These are phyloP conservation scores for Penicillium palitans DNA, from an alignment of 2,329 filamentous ascomycete species.

Conservation along the genomic window DNA sequence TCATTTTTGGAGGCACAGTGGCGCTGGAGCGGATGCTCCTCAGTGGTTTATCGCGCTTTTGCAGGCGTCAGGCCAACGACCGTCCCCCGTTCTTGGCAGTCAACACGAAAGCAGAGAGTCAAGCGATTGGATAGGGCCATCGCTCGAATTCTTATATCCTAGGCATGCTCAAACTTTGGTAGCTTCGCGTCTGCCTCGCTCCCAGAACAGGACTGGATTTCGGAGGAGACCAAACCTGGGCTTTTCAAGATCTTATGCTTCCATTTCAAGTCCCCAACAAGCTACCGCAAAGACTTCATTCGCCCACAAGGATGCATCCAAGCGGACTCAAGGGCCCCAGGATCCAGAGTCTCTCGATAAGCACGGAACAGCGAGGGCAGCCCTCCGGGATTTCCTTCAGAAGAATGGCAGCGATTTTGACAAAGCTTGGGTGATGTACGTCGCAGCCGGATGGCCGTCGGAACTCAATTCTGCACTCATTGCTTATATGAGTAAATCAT, in stretches of 20 bases:
- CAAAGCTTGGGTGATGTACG: conserved; percentile 47
- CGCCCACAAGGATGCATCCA: not conserved
- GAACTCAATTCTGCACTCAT: conserved; percentile 34
- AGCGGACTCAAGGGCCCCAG: not conserved
- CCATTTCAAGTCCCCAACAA: conserved; percentile 19
- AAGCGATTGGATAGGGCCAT: conserved; percentile 25
- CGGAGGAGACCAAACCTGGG: conserved; percentile 27
- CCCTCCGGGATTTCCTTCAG: conserved; percentile 22
- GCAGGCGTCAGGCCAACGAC: conserved; percentile 21
- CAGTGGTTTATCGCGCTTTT: conserved; percentile 38
- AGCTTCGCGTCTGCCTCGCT: conserved; percentile 25
- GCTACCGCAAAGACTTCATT: not conserved
- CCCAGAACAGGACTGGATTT: conserved; percentile 24
- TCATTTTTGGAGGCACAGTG: conserved; percentile 39
- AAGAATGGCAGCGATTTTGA: conserved; percentile 31
- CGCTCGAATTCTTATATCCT: conserved; percentile 47
- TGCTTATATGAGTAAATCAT: conserved; percentile 43
- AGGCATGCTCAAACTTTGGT: conserved; percentile 28
- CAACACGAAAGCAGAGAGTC: conserved; percentile 12
- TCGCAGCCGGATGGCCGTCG: conserved; percentile 30
- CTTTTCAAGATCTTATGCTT: conserved; percentile 30
- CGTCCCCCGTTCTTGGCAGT: conserved; percentile 18
- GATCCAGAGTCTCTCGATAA: not conserved
- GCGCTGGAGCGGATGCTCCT: conserved; percentile 31
- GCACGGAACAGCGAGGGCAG: conserved; percentile 17